Percentiles rank a stretch among this genome's conserved stretches.
These are phyloP conservation scores for Conticribra weissflogii DNA, from an alignment of 108 stramenopile species.

Conservation along the genomic window DNA sequence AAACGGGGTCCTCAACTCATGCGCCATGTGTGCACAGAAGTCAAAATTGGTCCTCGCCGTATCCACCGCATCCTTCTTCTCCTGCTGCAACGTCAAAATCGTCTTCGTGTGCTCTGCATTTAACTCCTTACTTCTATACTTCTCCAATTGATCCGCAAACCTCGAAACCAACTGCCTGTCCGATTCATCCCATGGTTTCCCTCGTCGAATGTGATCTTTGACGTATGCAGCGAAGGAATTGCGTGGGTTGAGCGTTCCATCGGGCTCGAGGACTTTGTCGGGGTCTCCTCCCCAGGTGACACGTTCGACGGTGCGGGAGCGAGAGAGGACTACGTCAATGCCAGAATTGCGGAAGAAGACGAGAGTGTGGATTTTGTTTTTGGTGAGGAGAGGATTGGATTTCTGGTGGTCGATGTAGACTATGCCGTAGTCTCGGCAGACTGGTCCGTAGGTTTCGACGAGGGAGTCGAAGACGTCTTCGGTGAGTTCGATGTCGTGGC, in stretches of 20 bases:
- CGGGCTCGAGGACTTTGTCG: constrained; percentile 17
- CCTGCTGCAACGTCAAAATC: background rate
- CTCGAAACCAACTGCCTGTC: constrained; percentile 10
- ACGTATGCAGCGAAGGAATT: constrained; percentile 25
- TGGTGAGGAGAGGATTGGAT: constrained; percentile 12
- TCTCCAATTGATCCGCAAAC: constrained; percentile 19
- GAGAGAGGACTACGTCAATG: constrained; percentile 32
- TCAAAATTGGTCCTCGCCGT: constrained; percentile 1
- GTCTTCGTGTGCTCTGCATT: background rate
- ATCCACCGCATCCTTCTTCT: constrained; percentile 12
- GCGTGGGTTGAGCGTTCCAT: constrained; percentile 32
- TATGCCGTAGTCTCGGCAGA: constrained; percentile 25
- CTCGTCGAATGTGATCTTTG: constrained; percentile 16
- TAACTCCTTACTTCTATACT: constrained; percentile 17
- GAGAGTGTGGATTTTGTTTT: constrained; percentile 10
- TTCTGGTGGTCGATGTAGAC: constrained; percentile 20
- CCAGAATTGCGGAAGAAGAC: constrained; percentile 34
- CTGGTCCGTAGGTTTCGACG: constrained; percentile 25
- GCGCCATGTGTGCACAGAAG: constrained; percentile 40
- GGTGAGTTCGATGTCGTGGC: constrained; percentile 2
- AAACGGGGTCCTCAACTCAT: constrained; percentile 48
- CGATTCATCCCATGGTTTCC: constrained; percentile 29
- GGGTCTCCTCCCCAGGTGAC: constrained; percentile 46
- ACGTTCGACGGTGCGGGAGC: constrained; percentile 17
- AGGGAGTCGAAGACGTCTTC: constrained; percentile 24